Base-by-base conservation (phyloP, 2,329 filamentous ascomycete species). In the Aspergillus sp. region DNA sequence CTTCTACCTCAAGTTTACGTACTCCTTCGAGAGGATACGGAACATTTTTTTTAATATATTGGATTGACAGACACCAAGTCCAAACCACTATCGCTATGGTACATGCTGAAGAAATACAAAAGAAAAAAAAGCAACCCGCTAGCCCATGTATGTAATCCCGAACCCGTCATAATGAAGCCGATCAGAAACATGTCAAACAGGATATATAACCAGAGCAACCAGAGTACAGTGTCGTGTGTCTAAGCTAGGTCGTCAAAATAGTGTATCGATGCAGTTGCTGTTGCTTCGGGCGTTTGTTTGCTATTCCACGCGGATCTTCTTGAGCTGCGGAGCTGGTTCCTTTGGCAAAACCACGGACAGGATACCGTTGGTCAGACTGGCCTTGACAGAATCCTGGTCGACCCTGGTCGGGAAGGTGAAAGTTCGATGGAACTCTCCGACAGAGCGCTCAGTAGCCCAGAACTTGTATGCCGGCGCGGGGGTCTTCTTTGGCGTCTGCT, bases 341-440 rank as follows among this genome's bases (percentile, higher is more conserved):
- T 88, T 87, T 0, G 85, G 85, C 7, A 88, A 81, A 15, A 82
- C 67, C 34, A 88, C 79, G 30, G 77, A 82, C 57, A 88, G 72
- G 52, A 88, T 81, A 13, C 85, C 85, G 68, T 88, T 82, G 77
- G 83, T 87, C 73, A 88, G 70, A 61, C 78, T 84, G 7, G 85
- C 85, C 72, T 81, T 85, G 64, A 88, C 85, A 22, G 72, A 76
- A 54, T 88, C 84, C 71, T 87, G 85, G 66, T 88, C 81, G 30
- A 88, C 81, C 22, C 82, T 76, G 1, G 77, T 76, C 1, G 85
- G 81, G 77, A 88, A 88, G 56, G 75, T 79, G 72, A 88, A 88
- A 6, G 77, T 78, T 59, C 85, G 80, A 59, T 84, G 80, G 75
- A 88, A 88, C 43, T 84, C 79, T 57, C 85, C 85, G 38, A 85